Evolutionary conservation across 2,329 filamentous ascomycete genomes (phyloP).

Genomic region (Nothophoma quercina): DNA sequence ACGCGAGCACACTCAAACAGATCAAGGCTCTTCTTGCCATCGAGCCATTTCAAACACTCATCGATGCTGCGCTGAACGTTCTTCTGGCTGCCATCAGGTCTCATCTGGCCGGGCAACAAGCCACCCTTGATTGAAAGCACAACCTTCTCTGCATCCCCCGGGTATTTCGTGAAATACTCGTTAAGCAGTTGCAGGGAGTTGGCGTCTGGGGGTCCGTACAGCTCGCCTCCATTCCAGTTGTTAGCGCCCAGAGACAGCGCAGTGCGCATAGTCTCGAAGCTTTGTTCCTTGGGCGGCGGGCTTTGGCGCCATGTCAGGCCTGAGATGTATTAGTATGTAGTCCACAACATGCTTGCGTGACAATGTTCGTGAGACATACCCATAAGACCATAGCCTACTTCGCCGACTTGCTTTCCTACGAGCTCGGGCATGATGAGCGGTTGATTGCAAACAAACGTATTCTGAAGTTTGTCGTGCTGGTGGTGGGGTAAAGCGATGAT

Average conservation of each 20-base stretch:
- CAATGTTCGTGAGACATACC: constrained; percentile 33
- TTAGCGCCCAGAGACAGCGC: constrained; percentile 54
- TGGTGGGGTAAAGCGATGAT: constrained; percentile 7
- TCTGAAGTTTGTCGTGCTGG: not conserved
- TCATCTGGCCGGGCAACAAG: constrained; percentile 41
- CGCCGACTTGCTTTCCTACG: constrained; percentile 48
- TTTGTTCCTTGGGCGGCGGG: constrained; percentile 46
- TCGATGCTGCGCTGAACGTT: constrained; percentile 56
- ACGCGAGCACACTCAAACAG: constrained; percentile 58
- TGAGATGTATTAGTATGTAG: constrained; percentile 26
- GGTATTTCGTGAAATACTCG: constrained; percentile 61
- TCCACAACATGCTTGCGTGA: not conserved
- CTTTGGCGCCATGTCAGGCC: constrained; percentile 56
- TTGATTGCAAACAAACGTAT: not conserved
- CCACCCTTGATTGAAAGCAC: constrained; percentile 62
- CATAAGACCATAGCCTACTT: constrained; percentile 59
- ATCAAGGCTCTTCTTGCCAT: constrained; percentile 58
- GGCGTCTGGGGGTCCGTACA: constrained; percentile 56
- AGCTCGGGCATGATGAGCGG: constrained; percentile 46
- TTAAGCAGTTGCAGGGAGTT: constrained; percentile 59
- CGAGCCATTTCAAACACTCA: constrained; percentile 54
- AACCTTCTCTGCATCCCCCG: constrained; percentile 59
- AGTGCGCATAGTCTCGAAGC: constrained; percentile 56
- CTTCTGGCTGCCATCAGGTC: constrained; percentile 51
- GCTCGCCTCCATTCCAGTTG: constrained; percentile 60